A percentile compares a stretch with the other conserved stretches of the same genome.
Conservation (phyloP, 257 asterid species). For the Phtheirospermum japonicum region DNA sequence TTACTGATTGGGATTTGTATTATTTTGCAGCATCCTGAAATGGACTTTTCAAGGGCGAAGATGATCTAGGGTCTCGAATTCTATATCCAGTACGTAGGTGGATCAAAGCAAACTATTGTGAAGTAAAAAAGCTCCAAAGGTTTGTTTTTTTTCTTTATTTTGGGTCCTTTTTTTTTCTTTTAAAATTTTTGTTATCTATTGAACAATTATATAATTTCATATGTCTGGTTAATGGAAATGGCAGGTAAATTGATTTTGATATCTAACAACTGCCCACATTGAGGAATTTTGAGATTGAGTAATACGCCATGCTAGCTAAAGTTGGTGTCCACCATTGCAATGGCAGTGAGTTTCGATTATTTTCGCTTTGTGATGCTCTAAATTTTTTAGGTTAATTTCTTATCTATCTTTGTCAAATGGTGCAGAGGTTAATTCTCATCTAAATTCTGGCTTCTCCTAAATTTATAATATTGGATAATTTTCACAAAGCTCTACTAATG, state of each 20-base stretch:
- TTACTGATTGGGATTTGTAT: constrained; percentile 10
- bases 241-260: constrained; percentile 63
- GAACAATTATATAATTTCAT: too few relatives aligned
- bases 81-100: not conserved
- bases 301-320: constrained; percentile 69
- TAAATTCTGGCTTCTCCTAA: too few relatives aligned
- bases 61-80: constrained; percentile 34
- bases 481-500: too few relatives aligned
- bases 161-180: not conserved
- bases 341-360: constrained; percentile 48
- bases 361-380: not conserved
- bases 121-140: constrained; percentile 65
- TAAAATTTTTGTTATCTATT: too few relatives aligned
- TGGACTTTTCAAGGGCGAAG: constrained; percentile 71
- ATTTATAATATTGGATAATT: too few relatives aligned
- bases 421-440: too few relatives aligned
- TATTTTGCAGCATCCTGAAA: constrained; percentile 70
- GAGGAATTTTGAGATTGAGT: constrained; percentile 72
- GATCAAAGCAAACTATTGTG: not conserved
- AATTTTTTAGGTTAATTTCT: not conserved
- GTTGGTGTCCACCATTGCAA: constrained; percentile 65
- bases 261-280: constrained; percentile 62
- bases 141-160: not conserved
- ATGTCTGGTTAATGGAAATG: constrained; percentile 4
- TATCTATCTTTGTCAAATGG: not conserved